phyloP scores from a whole-genome alignment of 768 basidiomycete genomes.

The Russula olivacea region DNA sequence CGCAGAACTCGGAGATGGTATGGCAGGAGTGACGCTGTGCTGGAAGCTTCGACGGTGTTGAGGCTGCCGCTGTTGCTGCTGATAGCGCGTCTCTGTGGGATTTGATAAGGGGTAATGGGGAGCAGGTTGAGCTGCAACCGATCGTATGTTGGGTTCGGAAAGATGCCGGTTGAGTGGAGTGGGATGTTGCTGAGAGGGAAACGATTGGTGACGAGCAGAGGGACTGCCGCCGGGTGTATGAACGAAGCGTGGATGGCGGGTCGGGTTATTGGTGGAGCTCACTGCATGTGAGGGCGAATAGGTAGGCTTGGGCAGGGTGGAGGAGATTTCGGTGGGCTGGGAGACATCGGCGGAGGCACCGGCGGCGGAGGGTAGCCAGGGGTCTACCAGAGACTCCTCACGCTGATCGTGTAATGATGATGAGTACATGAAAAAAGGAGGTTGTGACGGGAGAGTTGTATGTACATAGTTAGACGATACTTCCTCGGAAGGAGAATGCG shows the following conservation, averaged over 20 bases:
- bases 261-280: constrained; percentile 4
- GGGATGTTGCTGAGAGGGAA: constrained; percentile 4
- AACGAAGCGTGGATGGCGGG: constrained; percentile 19
- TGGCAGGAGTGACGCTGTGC: constrained; percentile 2
- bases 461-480: constrained; percentile 22
- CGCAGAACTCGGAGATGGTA: constrained; percentile 14
- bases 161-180: constrained; percentile 11
- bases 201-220: constrained; percentile 7
- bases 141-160: constrained; percentile 20
- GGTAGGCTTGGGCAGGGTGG: not conserved
- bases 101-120: constrained; percentile 6
- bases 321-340: not conserved
- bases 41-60: constrained; percentile 16
- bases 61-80: not conserved
- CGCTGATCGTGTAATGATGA: constrained; percentile 22
- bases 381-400: constrained; percentile 12
- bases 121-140: constrained; percentile 3
- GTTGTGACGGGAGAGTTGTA: constrained; percentile 16
- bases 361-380: constrained; percentile 12
- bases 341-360: constrained; percentile 12
- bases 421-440: constrained; percentile 17
- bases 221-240: constrained; percentile 13
- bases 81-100: constrained; percentile 10
- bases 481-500: constrained; percentile 20
- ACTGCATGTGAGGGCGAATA: not conserved